These are phyloP conservation scores for Podaxis sp. DNA, from an alignment of 768 basidiomycete genomes.

Conservation along the genomic window DNA sequence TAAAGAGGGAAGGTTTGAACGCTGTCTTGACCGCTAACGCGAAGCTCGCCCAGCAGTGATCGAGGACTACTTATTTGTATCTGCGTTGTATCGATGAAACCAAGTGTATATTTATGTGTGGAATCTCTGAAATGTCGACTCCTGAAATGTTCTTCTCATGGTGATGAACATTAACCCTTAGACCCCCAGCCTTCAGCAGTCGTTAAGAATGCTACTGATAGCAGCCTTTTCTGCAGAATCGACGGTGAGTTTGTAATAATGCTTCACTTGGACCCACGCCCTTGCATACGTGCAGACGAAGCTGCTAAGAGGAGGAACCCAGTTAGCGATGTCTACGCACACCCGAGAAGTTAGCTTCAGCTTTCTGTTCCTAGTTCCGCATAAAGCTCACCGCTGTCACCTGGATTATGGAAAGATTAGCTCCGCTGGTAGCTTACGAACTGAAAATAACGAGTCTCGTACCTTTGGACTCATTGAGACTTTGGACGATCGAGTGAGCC, in stretches of 20 bases:
- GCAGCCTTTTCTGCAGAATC: constrained; percentile 49
- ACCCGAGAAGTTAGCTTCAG: neutral
- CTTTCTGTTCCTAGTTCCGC: too few species aligned
- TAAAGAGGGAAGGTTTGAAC: constrained; percentile 65
- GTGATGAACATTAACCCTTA: neutral
- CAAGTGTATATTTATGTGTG: neutral
- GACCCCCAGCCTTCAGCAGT: constrained; percentile 23
- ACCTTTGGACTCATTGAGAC: constrained; percentile 46
- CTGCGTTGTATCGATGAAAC: neutral
- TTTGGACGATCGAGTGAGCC: constrained; percentile 12
- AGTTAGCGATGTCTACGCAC: constrained; percentile 40
- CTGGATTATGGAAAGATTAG: constrained; percentile 17
- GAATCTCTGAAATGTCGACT: neutral
- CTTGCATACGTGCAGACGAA: constrained; percentile 49
- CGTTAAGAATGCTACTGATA: constrained; percentile 32
- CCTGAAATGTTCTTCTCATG: neutral
- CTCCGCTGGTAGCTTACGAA: neutral
- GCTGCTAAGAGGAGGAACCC: constrained; percentile 44
- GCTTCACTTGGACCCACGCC: constrained; percentile 51
- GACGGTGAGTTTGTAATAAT: constrained; percentile 42
- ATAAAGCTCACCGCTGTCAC: constrained; percentile 37
- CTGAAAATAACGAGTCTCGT: constrained; percentile 8
- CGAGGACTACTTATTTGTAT: neutral
- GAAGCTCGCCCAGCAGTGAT: constrained; percentile 4
- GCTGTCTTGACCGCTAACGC: constrained; percentile 43